Conservation (phyloP, 2,329 filamentous ascomycete species). For the Lasiodiplodia hormozganensis region DNA sequence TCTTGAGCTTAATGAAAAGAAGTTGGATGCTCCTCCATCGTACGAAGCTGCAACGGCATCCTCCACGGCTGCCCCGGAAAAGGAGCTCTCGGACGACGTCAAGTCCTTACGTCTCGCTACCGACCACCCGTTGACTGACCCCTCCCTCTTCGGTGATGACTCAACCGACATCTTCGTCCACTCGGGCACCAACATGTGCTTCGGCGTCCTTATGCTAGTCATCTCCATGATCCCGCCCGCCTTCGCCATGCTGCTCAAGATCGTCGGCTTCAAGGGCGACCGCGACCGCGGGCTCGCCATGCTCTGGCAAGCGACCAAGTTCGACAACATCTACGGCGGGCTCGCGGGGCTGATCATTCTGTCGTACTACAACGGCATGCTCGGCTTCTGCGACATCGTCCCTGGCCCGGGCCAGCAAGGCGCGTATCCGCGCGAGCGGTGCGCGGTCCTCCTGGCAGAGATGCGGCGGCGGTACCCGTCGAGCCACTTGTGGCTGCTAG, state of each 20-base stretch:
- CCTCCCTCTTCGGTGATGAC: constrained; percentile 65
- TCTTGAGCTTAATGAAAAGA: constrained; percentile 35
- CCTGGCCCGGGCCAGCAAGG: constrained; percentile 64
- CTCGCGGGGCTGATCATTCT: constrained; percentile 83
- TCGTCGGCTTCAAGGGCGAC: constrained; percentile 92
- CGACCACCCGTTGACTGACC: constrained; percentile 13
- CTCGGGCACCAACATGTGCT: constrained; percentile 87
- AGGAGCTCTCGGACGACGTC: not conserved
- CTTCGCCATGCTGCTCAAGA: constrained; percentile 83
- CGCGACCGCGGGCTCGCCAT: constrained; percentile 80
- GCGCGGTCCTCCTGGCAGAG: constrained; percentile 69
- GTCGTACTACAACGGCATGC: constrained; percentile 85
- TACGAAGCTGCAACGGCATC: constrained; percentile 34
- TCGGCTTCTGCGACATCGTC: constrained; percentile 88
- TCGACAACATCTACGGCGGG: constrained; percentile 89
- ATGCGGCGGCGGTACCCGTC: constrained; percentile 83
- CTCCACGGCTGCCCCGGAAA: constrained; percentile 5
- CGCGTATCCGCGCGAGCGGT: constrained; percentile 72
- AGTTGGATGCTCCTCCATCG: not conserved
- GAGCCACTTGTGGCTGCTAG: constrained; percentile 83
- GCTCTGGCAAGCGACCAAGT: constrained; percentile 89
- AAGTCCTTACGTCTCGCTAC: not conserved
- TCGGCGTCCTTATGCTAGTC: constrained; percentile 82
- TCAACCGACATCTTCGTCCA: constrained; percentile 88
- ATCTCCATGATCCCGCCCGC: constrained; percentile 93